phyloP scores from a whole-genome alignment of 176 grass and related monocot species.

The bread wheat (Triticum aestivum) region DNA sequence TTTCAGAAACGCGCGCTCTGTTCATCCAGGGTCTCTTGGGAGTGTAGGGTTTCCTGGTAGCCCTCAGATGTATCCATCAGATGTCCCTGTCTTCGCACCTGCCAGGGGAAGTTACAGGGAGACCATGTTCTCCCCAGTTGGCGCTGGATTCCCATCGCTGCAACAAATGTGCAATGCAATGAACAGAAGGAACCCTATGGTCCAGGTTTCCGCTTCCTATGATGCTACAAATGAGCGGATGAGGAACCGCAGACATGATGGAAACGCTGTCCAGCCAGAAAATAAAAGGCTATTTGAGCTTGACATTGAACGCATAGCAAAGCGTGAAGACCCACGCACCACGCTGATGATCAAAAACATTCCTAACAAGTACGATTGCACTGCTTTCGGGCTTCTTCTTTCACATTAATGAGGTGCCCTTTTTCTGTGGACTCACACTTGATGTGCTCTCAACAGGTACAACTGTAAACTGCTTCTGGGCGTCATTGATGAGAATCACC shows the following conservation, averaged over 20 bases:
- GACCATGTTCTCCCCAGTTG: slow-evolving; percentile 40
- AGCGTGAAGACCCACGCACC: slow-evolving; percentile 80
- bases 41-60: slow-evolving; percentile 48
- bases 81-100: slow-evolving; percentile 47
- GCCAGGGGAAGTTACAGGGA: slow-evolving; percentile 49
- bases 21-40: slow-evolving; percentile 61
- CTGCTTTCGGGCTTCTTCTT: not conserved
- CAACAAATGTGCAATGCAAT: slow-evolving; percentile 45
- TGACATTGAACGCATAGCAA: slow-evolving; percentile 66
- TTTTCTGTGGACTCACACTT: slow-evolving; percentile 10
- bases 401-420: not conserved
- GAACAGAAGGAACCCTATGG: slow-evolving; percentile 44
- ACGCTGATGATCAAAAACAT: slow-evolving; percentile 99
- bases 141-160: slow-evolving; percentile 51
- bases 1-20: slow-evolving; percentile 28
- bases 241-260: slow-evolving; percentile 70
- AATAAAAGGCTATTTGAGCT: slow-evolving; percentile 92
- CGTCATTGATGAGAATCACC: slow-evolving; percentile 92
- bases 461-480: slow-evolving; percentile 86
- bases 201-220: slow-evolving; percentile 56
- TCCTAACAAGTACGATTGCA: slow-evolving; percentile 77
- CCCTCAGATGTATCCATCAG: slow-evolving; percentile 52
- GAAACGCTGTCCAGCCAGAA: slow-evolving; percentile 51
- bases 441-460: slow-evolving; percentile 57
- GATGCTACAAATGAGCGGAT: slow-evolving; percentile 64